phyloP scores from a whole-genome alignment of 805 yeast species.

The Yarrowia deformans region DNA sequence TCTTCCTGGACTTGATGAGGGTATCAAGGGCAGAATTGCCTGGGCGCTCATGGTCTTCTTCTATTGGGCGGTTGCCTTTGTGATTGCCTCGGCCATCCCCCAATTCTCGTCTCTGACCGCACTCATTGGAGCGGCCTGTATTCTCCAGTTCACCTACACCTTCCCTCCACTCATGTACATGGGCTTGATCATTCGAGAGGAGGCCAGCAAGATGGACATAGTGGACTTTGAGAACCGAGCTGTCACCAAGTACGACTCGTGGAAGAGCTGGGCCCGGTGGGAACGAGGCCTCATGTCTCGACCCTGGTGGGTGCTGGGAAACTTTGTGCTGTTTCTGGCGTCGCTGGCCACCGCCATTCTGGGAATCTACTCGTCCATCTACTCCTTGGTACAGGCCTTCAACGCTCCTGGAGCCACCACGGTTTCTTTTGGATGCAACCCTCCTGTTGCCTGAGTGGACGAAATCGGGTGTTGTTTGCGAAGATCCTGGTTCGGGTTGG shows the following conservation, averaged over 20 bases:
- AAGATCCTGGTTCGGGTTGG: no score
- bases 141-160: constrained; percentile 55
- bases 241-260: constrained; percentile 46
- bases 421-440: constrained; percentile 43
- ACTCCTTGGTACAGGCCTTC: constrained; percentile 42
- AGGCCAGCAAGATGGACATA: constrained; percentile 27
- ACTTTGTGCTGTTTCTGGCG: constrained; percentile 49
- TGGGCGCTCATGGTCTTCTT: constrained; percentile 52
- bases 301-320: constrained; percentile 41
- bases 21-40: constrained; percentile 49
- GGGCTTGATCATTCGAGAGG: constrained; percentile 37
- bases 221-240: constrained; percentile 6
- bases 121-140: constrained; percentile 54
- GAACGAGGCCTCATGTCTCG: constrained; percentile 48
- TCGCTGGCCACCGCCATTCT: constrained; percentile 49
- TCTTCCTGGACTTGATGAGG: constrained; percentile 46
- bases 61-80: constrained; percentile 55
- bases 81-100: constrained; percentile 55
- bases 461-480: no score
- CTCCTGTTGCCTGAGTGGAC: constrained; percentile 30
- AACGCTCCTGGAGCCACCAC: constrained; percentile 38
- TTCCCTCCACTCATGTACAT: constrained; percentile 48
- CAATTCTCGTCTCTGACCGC: constrained; percentile 51
- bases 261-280: constrained; percentile 51
- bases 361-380: constrained; percentile 47